Base-by-base conservation (phyloP, 805 yeast genomes). In the Candida sithepensis region DNA sequence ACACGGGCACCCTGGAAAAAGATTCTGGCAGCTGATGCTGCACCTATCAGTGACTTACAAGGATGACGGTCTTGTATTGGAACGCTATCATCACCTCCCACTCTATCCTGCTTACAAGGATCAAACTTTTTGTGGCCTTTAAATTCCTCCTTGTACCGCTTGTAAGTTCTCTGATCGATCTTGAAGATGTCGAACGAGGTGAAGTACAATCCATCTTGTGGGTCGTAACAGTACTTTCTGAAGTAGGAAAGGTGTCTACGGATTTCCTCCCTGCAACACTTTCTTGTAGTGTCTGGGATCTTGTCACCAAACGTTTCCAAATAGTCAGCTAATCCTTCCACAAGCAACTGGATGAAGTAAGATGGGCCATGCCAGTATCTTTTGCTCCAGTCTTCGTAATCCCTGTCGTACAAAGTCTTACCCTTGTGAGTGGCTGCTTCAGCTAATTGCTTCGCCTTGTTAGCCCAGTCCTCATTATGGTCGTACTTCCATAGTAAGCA, bases 301-400 rank as follows among this genome's bases (percentile, higher is more conserved):
- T 57, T 56, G 20, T 63, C 55, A 18, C 78, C 81, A 46, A 79
- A 70, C 33, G 71, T 74, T 56, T 79, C 63, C 59, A 80, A 61
- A 59, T 80, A 84, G 60, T 84, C 88, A 2, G 86, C 85, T 45
- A 82, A 67, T 0, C 89, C 89, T 61, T 82, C 88, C 34, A 81
- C 72, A 40, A 83, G 66, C 51, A 84, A 70, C 61, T 83, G 89
- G 47, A 79, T 74, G 62, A 82, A 83, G 63, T 78, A 80, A 0
- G 85, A 74, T n/a, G 80, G 70, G 57, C 83, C 88, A 54, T 84
- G 73, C 83, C 85, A 83, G 66, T 74, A 82, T 45, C 88, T 67
- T 53, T 73, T 72, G 20, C 71, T 74, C 57, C 69, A 65, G 43
- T 73, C 75, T 39, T 49, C 65, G 50, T 79, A 79, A 59, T 83